Conservation (phyloP, 768 basidiomycete genomes). For the Calocybe cyanea region DNA sequence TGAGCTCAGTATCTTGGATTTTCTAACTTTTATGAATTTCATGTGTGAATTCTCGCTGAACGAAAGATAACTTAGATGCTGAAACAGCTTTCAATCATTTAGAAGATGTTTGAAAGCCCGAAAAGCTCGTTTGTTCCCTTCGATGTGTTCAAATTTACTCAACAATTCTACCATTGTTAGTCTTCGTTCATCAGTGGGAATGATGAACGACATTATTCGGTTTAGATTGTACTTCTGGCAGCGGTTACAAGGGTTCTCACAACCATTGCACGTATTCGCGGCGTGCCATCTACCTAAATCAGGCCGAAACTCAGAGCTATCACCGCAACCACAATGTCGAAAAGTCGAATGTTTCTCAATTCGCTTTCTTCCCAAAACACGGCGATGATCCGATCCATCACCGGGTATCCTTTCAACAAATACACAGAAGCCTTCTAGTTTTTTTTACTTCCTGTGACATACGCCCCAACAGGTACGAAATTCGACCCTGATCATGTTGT, state of each 20-base stretch:
- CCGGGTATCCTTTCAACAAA: neutral
- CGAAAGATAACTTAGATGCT: too few relatives aligned
- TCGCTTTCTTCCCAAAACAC: neutral
- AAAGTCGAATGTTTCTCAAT: too few relatives aligned
- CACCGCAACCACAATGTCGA: slow-evolving; percentile 4
- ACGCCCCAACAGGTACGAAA: neutral
- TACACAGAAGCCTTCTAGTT: neutral
- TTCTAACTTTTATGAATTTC: slow-evolving; percentile 18
- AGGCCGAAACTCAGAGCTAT: neutral
- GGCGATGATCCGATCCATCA: neutral
- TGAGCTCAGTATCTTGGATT: too few relatives aligned
- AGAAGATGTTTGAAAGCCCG: too few relatives aligned
- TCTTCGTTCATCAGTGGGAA: too few relatives aligned
- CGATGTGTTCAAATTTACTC: too few relatives aligned
- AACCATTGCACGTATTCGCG: neutral
- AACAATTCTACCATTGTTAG: too few relatives aligned
- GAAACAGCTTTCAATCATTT: too few relatives aligned
- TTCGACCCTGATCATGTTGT: neutral
- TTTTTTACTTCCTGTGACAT: neutral
- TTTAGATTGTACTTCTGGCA: too few relatives aligned
- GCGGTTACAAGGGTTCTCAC: too few relatives aligned
- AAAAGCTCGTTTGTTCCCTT: too few relatives aligned
- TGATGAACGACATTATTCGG: too few relatives aligned
- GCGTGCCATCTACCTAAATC: neutral
- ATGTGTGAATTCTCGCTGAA: slow-evolving; percentile 14